Percentiles rank a stretch among this genome's conserved stretches.
These are phyloP conservation scores for Scutellaria galericulata DNA, from an alignment of 257 asterid genomes.

Conservation along the genomic window DNA sequence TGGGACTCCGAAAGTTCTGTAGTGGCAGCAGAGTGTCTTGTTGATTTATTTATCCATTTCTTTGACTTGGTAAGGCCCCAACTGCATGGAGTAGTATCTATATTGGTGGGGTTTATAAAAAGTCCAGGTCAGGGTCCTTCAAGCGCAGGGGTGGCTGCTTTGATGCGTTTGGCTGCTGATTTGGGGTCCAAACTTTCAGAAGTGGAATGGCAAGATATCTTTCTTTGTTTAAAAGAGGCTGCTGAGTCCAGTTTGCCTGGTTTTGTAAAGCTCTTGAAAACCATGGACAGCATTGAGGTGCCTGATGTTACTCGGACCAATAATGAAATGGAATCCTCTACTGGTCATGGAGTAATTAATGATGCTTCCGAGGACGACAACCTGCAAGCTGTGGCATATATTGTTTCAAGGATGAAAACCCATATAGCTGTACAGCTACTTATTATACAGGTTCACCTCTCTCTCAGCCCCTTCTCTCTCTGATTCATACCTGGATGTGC, in stretches of 20 bases:
- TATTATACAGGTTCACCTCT: slow-evolving; percentile 63
- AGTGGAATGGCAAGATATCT: slow-evolving; percentile 76
- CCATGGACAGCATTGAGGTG: slow-evolving; percentile 66
- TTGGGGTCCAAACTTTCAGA: slow-evolving; percentile 60
- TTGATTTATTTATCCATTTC: slow-evolving; percentile 72
- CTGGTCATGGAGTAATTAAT: slow-evolving; percentile 47
- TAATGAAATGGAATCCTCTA: slow-evolving; percentile 54
- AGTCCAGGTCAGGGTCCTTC: slow-evolving; percentile 86
- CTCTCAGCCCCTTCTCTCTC: neutral
- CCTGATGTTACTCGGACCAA: slow-evolving; percentile 52
- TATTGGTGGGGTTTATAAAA: slow-evolving; percentile 61
- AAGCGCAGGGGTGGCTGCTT: slow-evolving; percentile 75
- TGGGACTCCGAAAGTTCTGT: slow-evolving; percentile 88
- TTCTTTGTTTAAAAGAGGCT: slow-evolving; percentile 68
- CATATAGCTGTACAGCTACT: slow-evolving; percentile 78
- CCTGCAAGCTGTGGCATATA: slow-evolving; percentile 70
- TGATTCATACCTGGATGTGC: neutral
- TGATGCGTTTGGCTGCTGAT: slow-evolving; percentile 75
- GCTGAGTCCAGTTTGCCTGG: slow-evolving; percentile 66
- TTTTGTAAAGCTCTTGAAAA: slow-evolving; percentile 68
- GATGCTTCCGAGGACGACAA: slow-evolving; percentile 64
- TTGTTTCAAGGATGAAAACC: slow-evolving; percentile 78
- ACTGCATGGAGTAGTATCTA: slow-evolving; percentile 67
- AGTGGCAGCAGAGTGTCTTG: slow-evolving; percentile 73
- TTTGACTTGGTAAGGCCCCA: slow-evolving; percentile 69